Evolutionary conservation across 129 eudicot genomes (phyloP), one percentile per base, ranked within the genome.

Genomic region (Tanacetum coccineum): DNA sequence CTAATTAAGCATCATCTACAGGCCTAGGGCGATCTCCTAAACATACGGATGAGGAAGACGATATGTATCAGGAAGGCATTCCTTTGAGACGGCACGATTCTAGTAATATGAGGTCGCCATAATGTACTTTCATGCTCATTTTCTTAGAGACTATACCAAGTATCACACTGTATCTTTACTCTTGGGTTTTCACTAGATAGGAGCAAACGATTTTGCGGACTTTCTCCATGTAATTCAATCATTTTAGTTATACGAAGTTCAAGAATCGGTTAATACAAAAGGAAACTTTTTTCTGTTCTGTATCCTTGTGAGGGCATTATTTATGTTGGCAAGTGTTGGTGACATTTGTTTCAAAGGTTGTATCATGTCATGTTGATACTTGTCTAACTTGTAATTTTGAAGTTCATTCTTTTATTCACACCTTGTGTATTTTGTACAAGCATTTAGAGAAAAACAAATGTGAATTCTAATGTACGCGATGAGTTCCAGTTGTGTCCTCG

Each of bases 61-160:
- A 86, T 74, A 77, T 77, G 57, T 79, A 46, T 71, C 81, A 76
- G 39, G 97, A 87, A 71, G 88, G 94, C 44, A 83, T 87, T 52
- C 97, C 96, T 67, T 81, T 87, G 52, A 85, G 85, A 58, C 85
- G 96, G 71, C 90, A 91, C 12, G 97, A 91, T 59, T 36, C 87
- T n/a, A 68, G 30, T 50, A 75, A 74, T 67, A 50, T 66, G 65
- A 87, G 89, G 81, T 67, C 55, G 50, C 70, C 81, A 25, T 88
- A 75, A 65, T 79, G 59, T 59, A 57, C 40, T 62, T n/a, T 12
- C 13, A 49, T 21, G 22, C 25, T 26, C 68, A 28, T 32, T 71
- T 47, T 70, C 32, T 74, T 45, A 28, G 53, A 46, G 42, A 46
- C 61, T 17, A 56, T 50, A 65, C 49, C 2, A 18, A 18, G 2